phyloP scores from a whole-genome alignment of 257 asterid genomes.

The Osmanthus fragrans region DNA sequence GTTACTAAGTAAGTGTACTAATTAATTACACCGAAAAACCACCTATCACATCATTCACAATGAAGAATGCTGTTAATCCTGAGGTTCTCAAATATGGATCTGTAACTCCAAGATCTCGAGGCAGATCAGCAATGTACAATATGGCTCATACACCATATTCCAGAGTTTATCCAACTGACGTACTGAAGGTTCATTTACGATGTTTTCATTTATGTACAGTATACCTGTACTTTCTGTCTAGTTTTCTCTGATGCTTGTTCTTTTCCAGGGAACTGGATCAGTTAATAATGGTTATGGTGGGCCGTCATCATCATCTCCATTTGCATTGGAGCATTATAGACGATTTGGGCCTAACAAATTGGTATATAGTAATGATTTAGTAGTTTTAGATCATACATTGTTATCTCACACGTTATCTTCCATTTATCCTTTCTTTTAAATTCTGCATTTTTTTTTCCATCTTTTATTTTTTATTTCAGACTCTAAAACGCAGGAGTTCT shows the following conservation, averaged over 20 bases:
- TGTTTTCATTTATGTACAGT: constrained; percentile 4
- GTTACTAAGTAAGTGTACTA: constrained; percentile 32
- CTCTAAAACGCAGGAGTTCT: constrained; percentile 77
- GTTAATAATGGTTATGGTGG: constrained; percentile 43
- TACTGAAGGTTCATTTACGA: constrained; percentile 44
- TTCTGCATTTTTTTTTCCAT: constrained; percentile 14
- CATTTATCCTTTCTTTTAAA: neutral
- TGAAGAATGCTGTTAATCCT: constrained; percentile 16
- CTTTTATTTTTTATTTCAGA: constrained; percentile 40
- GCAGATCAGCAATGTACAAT: constrained; percentile 49
- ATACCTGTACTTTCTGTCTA: constrained; percentile 9
- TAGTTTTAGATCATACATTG: constrained; percentile 2
- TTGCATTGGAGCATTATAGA: constrained; percentile 39
- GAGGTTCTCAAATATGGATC: constrained; percentile 36
- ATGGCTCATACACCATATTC: constrained; percentile 58
- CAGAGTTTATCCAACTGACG: constrained; percentile 32
- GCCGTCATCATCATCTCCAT: constrained; percentile 35
- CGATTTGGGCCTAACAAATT: constrained; percentile 39
- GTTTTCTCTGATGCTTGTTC: constrained; percentile 13
- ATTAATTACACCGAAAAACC: constrained; percentile 49
- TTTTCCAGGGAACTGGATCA: constrained; percentile 56
- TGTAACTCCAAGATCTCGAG: constrained; percentile 41
- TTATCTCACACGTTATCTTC: constrained; percentile 1
- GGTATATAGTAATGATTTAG: constrained; percentile 35
- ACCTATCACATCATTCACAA: constrained; percentile 35